phyloP scores from a whole-genome alignment of 2,329 filamentous ascomycete species.

The Nemania abortiva region DNA sequence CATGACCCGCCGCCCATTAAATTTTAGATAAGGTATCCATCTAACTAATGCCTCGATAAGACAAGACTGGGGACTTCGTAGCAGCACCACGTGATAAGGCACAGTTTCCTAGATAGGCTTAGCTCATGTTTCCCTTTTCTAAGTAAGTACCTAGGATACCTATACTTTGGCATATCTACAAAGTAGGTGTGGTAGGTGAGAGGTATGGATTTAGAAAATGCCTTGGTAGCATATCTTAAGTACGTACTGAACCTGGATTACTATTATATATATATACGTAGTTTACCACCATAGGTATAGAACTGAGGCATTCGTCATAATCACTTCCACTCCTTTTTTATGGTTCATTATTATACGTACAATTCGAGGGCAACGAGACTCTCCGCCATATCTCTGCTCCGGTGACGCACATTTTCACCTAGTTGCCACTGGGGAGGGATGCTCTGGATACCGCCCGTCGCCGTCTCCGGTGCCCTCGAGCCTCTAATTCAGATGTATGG shows the following conservation, averaged over 20 bases:
- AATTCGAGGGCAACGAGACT: neutral
- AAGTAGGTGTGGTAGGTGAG: no score
- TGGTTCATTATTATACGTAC: neutral
- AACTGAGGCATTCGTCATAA: neutral
- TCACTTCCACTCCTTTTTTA: conserved; percentile 4
- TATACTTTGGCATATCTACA: no score
- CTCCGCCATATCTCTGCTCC: neutral
- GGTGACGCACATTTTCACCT: neutral
- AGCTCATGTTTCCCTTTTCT: no score
- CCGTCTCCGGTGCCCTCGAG: neutral
- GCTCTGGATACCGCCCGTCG: neutral
- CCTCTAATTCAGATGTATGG: neutral
- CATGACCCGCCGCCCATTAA: neutral
- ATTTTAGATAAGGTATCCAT: neutral
- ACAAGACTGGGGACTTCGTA: neutral
- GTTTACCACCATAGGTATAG: neutral
- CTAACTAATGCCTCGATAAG: neutral
- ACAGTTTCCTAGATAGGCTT: no score
- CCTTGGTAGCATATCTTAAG: no score
- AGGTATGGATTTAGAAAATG: no score
- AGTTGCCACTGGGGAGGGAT: neutral
- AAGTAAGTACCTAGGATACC: no score
- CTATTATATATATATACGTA: no score
- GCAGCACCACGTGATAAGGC: neutral
- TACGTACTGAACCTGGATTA: no score